Conservation (phyloP, 345 rosid genomes). For the Draba incana region DNA sequence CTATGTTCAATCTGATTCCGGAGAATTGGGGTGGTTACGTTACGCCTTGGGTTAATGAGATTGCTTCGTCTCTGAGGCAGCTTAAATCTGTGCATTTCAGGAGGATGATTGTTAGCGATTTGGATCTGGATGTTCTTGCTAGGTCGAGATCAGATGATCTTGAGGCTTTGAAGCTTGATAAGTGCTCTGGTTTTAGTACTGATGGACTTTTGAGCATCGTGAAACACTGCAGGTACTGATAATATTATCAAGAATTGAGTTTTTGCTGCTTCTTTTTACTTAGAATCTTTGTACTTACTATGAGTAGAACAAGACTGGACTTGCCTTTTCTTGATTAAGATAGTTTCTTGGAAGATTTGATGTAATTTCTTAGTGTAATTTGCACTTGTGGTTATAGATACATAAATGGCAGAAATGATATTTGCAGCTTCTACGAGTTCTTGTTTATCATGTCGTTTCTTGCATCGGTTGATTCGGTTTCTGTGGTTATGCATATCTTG, state of each 20-base stretch:
- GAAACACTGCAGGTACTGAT: slow-evolving; percentile 70
- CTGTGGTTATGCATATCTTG: not conserved
- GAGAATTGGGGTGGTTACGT: slow-evolving; percentile 95
- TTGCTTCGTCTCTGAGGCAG: slow-evolving; percentile 51
- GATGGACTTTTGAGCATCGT: slow-evolving; percentile 76
- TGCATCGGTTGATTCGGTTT: slow-evolving; percentile 13
- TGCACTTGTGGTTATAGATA: not conserved
- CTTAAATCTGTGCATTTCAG: slow-evolving; percentile 75
- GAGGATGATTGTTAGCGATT: slow-evolving; percentile 81
- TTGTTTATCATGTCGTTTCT: slow-evolving; percentile 2
- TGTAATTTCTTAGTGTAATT: slow-evolving; percentile 3
- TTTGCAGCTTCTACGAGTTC: slow-evolving; percentile 9
- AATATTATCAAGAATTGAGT: not conserved
- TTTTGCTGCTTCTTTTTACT: not conserved
- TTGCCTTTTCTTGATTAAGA: too few species aligned
- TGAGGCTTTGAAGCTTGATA: slow-evolving; percentile 72
- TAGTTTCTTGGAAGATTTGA: not conserved
- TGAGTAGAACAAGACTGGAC: too few species aligned
- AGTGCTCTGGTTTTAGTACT: slow-evolving; percentile 86
- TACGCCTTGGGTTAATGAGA: slow-evolving; percentile 75
- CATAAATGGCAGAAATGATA: not conserved
- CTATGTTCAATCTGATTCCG: slow-evolving; percentile 92
- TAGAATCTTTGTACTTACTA: not conserved
- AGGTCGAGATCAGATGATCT: slow-evolving; percentile 51
- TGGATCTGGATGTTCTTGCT: slow-evolving; percentile 73